These are phyloP conservation scores for Daldinia concentrica DNA, from an alignment of 495 filamentous ascomycete genomes.

Conservation along the genomic window DNA sequence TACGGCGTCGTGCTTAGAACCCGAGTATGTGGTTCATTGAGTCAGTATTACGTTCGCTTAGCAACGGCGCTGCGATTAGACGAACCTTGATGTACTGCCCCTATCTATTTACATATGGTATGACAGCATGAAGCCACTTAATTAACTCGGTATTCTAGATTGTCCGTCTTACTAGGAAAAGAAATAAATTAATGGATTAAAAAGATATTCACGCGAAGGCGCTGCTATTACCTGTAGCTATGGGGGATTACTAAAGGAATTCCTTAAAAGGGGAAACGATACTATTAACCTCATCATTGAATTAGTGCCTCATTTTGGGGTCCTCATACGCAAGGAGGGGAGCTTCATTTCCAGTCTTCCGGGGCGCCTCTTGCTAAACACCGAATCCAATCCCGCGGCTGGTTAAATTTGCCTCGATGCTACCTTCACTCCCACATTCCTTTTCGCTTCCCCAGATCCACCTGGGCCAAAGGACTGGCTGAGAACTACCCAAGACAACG, in stretches of 20 bases:
- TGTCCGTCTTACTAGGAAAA: background rate
- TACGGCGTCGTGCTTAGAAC: constrained; percentile 7
- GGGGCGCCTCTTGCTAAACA: constrained; percentile 21
- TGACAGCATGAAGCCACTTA: background rate
- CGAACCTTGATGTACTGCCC: background rate
- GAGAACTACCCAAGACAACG: background rate
- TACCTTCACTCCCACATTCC: constrained; percentile 28
- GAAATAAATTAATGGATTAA: background rate
- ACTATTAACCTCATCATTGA: background rate
- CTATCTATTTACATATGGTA: background rate
- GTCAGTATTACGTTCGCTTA: constrained; percentile 3
- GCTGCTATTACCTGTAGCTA: background rate
- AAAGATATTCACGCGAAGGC: background rate
- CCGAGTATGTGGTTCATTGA: constrained; percentile 14
- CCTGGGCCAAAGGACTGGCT: constrained; percentile 29
- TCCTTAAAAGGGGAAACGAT: background rate
- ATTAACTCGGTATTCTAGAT: background rate
- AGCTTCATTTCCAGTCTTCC: constrained; percentile 5
- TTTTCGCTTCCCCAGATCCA: constrained; percentile 35
- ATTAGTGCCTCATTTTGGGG: too few relatives aligned
- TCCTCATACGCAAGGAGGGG: background rate
- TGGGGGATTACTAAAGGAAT: background rate
- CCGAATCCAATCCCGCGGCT: constrained; percentile 16
- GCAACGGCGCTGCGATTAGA: background rate
- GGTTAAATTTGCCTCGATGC: constrained; percentile 33